phyloP scores from a whole-genome alignment of 1,284 basidiomycete genomes.

The Apiotrichum porosum region DNA sequence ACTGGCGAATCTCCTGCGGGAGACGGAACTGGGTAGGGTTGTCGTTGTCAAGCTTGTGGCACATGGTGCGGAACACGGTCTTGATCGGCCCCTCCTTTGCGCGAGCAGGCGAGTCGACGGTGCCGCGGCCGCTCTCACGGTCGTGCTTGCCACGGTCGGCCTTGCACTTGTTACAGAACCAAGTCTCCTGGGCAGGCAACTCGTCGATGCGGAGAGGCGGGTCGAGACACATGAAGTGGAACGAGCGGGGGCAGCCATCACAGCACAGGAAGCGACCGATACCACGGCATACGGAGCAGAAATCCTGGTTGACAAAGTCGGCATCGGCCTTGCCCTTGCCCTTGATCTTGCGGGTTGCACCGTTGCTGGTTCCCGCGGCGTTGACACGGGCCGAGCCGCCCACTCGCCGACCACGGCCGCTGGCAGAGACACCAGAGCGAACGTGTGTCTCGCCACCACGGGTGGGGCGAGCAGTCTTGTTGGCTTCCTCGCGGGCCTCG shows the following conservation, averaged over 20 bases:
- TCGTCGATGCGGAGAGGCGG: conserved; percentile 87
- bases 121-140: conserved; percentile 1
- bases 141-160: conserved; percentile 15
- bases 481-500: neutral
- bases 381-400: conserved; percentile 22
- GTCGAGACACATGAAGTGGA: conserved; percentile 93
- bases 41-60: conserved; percentile 35
- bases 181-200: conserved; percentile 75
- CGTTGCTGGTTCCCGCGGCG: conserved; percentile 2
- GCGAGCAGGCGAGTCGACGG: conserved; percentile 4
- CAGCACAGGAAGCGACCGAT: conserved; percentile 81
- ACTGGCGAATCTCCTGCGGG: conserved; percentile 75
- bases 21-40: conserved; percentile 70
- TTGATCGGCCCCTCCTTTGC: conserved; percentile 29
- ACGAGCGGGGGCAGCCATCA: conserved; percentile 92
- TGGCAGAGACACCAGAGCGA: conserved; percentile 37
- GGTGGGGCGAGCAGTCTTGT: conserved; percentile 16
- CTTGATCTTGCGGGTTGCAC: conserved; percentile 16
- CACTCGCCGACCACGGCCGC: conserved; percentile 39
- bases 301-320: conserved; percentile 70
- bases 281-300: conserved; percentile 81
- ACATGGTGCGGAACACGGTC: conserved; percentile 31
- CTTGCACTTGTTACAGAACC: conserved; percentile 67
- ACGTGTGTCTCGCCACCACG: conserved; percentile 22
- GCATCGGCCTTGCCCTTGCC: conserved; percentile 29